phyloP scores from a whole-genome alignment of 116 monocot genomes.

The Papilionanthe hybrid region DNA sequence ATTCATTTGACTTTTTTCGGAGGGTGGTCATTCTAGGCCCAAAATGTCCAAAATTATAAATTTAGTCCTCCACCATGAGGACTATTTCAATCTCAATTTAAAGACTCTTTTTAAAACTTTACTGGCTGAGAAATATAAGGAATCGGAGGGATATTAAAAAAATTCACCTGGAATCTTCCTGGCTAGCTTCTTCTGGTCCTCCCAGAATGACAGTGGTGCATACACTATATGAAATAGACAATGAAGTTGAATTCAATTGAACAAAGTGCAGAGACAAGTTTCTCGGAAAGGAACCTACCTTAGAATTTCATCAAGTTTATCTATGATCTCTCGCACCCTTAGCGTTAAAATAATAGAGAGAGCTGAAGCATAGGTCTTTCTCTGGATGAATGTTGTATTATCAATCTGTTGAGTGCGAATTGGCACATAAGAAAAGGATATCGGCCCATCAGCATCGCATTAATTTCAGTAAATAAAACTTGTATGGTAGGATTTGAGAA shows the following conservation, averaged over 20 bases:
- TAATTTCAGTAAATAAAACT: too few relatives aligned
- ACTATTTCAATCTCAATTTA: too few relatives aligned
- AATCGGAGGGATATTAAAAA: not conserved
- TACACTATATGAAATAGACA: slow-evolving; percentile 39
- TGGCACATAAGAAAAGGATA: not conserved
- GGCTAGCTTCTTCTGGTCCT: slow-evolving; percentile 45
- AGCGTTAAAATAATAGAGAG: slow-evolving; percentile 83
- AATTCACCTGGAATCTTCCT: slow-evolving; percentile 74
- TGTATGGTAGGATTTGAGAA: too few relatives aligned
- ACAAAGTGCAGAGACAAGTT: not conserved
- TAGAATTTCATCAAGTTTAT: slow-evolving; percentile 89
- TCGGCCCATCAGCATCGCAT: not conserved
- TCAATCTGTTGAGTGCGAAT: slow-evolving; percentile 50
- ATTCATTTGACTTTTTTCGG: too few relatives aligned
- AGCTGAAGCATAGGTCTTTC: slow-evolving; percentile 76
- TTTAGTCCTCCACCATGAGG: too few relatives aligned
- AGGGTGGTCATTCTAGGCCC: too few relatives aligned
- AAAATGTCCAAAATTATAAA: too few relatives aligned
- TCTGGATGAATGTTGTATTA: slow-evolving; percentile 53
- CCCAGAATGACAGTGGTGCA: slow-evolving; percentile 86
- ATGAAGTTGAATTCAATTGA: not conserved
- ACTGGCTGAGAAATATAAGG: not conserved
- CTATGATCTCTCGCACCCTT: slow-evolving; percentile 78
- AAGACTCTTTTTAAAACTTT: too few relatives aligned
- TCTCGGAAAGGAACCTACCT: slow-evolving; percentile 40